Conservation (phyloP, 768 basidiomycete species). For the Termitomyces sp. region DNA sequence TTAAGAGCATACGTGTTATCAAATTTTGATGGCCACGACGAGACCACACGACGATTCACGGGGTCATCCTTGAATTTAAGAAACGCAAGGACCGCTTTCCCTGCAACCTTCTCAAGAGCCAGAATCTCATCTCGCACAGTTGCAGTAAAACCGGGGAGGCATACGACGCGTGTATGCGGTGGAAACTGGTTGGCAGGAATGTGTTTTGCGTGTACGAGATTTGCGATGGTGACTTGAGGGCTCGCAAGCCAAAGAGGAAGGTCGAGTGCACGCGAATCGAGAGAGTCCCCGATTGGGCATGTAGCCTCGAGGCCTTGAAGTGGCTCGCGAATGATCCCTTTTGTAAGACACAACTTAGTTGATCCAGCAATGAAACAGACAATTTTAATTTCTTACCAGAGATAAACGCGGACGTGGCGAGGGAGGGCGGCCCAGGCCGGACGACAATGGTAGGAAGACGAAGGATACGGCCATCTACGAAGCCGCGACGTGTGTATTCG, state of each 20-base stretch:
- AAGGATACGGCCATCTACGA: conserved; percentile 52
- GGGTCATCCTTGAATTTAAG: conserved; percentile 43
- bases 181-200: conserved; percentile 36
- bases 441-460: conserved; percentile 57
- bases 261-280: conserved; percentile 36
- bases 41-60: conserved; percentile 34
- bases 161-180: conserved; percentile 45
- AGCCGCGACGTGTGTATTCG: conserved; percentile 53
- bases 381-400: conserved; percentile 35
- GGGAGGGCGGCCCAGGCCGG: conserved; percentile 46
- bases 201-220: conserved; percentile 43
- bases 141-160: conserved; percentile 54
- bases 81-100: conserved; percentile 36
- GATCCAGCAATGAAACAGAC: background rate
- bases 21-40: conserved; percentile 42
- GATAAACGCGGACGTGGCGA: conserved; percentile 51
- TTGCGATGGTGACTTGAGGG: conserved; percentile 44
- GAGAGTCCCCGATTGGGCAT: conserved; percentile 47
- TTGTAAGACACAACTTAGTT: background rate
- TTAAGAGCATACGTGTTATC: conserved; percentile 37
- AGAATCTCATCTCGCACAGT: conserved; percentile 49
- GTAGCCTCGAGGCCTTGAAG: conserved; percentile 41
- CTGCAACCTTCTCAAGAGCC: conserved; percentile 47
- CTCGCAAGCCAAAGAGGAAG: conserved; percentile 47
- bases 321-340: conserved; percentile 52